phyloP scores from a whole-genome alignment of 1,284 basidiomycete genomes.

The Heterobasidion occidentale region DNA sequence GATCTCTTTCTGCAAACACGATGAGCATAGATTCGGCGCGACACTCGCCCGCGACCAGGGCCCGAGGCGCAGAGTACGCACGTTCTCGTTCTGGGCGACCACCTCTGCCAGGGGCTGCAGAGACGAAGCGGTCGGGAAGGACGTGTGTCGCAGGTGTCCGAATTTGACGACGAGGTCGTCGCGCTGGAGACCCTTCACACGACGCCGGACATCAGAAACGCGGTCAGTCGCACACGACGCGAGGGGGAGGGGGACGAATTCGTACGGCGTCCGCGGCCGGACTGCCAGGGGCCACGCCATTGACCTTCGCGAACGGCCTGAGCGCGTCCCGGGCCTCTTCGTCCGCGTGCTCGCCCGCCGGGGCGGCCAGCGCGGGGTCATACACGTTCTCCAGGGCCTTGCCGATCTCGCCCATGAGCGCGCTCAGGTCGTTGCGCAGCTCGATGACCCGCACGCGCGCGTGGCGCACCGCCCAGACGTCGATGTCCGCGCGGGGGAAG shows the following conservation, averaged over 20 bases:
- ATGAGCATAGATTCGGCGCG: neutral
- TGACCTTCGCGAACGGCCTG: slow-evolving; percentile 69
- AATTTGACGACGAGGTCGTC: slow-evolving; percentile 74
- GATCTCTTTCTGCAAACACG: slow-evolving; percentile 35
- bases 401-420: slow-evolving; percentile 59
- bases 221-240: neutral
- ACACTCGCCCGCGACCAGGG: neutral
- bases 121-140: slow-evolving; percentile 39
- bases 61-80: slow-evolving; percentile 25
- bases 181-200: slow-evolving; percentile 53
- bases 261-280: slow-evolving; percentile 75
- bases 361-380: slow-evolving; percentile 12
- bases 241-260: slow-evolving; percentile 6
- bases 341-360: neutral
- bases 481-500: slow-evolving; percentile 78
- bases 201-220: neutral
- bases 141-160: slow-evolving; percentile 47
- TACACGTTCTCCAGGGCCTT: slow-evolving; percentile 63
- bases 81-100: slow-evolving; percentile 71
- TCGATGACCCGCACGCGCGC: slow-evolving; percentile 69
- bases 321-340: slow-evolving; percentile 3
- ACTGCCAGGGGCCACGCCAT: slow-evolving; percentile 68
- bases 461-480: slow-evolving; percentile 74
- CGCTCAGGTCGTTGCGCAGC: slow-evolving; percentile 70
- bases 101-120: slow-evolving; percentile 64